Base-by-base conservation (phyloP, 805 yeast species). In the Candida orba region DNA sequence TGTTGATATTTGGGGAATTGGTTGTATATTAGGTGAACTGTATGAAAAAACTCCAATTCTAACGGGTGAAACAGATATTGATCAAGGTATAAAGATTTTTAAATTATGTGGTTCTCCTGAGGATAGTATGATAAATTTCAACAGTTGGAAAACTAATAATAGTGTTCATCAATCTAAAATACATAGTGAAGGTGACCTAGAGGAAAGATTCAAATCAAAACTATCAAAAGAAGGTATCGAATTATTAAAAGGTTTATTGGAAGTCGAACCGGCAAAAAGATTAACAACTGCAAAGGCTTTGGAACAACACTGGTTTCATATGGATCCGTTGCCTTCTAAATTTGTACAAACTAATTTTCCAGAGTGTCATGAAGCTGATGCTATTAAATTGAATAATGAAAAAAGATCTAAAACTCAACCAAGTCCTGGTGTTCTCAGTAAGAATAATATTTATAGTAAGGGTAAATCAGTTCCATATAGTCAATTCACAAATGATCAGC, bases 1-100 rank as follows among this genome's bases (percentile, higher is more conserved):
- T 0, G 91, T 91, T 12, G 99, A 93, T 64, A 75, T 93, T 66
- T 93, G 99, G 99, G 97, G 98, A 0, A 76, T 87, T 18, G 98
- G 98, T 1, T 93, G 99, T 65, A 91, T 93, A 0, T 81, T 93
- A 58, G 99, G 88, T 0, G 99, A 93, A 64, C 72, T 90, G 57
- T 91, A 84, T 64, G 79, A 78, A 29, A 75, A 78, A 48, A 78
- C 75, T 52, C 99, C 99, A 1, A 83, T 93, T 14, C 62, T 93
- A 39, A 89, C 81, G 35, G 99, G 99, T 0, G 68, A 75, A 36
- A 75, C 93, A 1, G 99, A 93, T 60, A 62, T 83, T 10, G 95
- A 91, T 60, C 99, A 93, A 66, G 86, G 93, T 0, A 81, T 81
- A 53, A 69, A 78, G 27, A 83, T 91, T 9, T 93, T 93, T 60